These are phyloP conservation scores for Sporothrix globosa DNA, from an alignment of 2,329 filamentous ascomycete species.

Conservation along the genomic window DNA sequence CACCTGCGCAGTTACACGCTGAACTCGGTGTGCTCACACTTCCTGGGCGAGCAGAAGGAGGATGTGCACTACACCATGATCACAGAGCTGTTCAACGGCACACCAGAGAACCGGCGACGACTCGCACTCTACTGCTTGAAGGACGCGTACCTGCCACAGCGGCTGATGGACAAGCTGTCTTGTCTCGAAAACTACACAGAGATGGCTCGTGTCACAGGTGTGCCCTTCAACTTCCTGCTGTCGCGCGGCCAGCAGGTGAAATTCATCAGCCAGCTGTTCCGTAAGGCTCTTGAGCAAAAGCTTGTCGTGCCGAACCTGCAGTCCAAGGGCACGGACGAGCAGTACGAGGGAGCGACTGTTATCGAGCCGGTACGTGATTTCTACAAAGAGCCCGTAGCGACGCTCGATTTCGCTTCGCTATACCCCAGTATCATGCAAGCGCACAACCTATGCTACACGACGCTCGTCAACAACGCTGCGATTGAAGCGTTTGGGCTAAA, in stretches of 20 bases:
- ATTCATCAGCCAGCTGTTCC: slow-evolving; percentile 95
- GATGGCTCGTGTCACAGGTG: slow-evolving; percentile 98
- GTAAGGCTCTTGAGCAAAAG: slow-evolving; percentile 90
- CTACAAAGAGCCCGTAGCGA: slow-evolving; percentile 93
- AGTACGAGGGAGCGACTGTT: slow-evolving; percentile 97
- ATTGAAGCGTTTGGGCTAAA: slow-evolving; percentile 76
- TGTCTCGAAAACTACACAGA: slow-evolving; percentile 99
- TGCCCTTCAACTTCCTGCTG: slow-evolving; percentile 93
- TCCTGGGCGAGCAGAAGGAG: slow-evolving; percentile 95
- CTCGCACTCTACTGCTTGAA: slow-evolving; percentile 96
- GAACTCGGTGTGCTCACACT: slow-evolving; percentile 94
- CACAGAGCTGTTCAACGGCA: slow-evolving; percentile 95
- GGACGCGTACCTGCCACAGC: slow-evolving; percentile 91
- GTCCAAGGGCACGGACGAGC: slow-evolving; percentile 73
- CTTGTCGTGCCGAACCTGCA: slow-evolving; percentile 89
- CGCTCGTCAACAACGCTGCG: slow-evolving; percentile 75
- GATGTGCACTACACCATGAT: slow-evolving; percentile 99
- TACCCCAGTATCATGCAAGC: slow-evolving; percentile 99
- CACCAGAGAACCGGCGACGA: slow-evolving; percentile 85
- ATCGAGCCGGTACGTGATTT: slow-evolving; percentile 94
- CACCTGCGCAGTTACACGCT: slow-evolving; percentile 95
- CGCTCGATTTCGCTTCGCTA: slow-evolving; percentile 96
- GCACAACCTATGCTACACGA: slow-evolving; percentile 98
- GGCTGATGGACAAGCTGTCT: slow-evolving; percentile 95
- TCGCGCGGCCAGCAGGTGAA: slow-evolving; percentile 95